Evolutionary conservation across 1,139 yeast species (phyloP), one percentile per base, ranked within the genome.

Genomic region (Arxiozyma bovina): DNA sequence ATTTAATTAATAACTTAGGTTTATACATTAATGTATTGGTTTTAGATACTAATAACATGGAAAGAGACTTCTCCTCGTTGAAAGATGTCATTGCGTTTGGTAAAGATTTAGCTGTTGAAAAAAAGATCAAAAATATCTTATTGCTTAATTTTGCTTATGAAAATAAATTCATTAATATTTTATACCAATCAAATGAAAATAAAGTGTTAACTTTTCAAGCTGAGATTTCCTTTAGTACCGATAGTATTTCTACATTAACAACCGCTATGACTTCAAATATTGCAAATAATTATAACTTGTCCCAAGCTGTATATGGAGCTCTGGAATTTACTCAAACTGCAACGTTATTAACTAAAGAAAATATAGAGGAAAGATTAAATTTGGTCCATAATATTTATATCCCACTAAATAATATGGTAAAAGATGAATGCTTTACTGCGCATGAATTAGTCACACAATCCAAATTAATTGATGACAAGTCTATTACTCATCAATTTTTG

Each of bases 181-280:
- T 45, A n/a, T 45, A 23, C 34, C 34, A 45, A 45, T 8, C 41
- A 12, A 17, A 21, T 45, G 27, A 12, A 11, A 20, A 45, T n/a
- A 45, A 45, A 18, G 23, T 45, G 27, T n/a, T 18, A 15, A 27
- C 34, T 45, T 45, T 45, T 20, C 34, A 34, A n/a, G 18, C 25
- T 23, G 15, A 23, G 23, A 45, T 22, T 21, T n/a, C 8, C 12
- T 45, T 45, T 22, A 23, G 18, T 6, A 21, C 27, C 6, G 18
- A 11, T 0, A 23, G 48, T 45, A 93, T 90, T 1, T 70, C 89
- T 59, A 88, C 96, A 0, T 73, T 90, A 52, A 82, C 96, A 0
- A 83, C 96, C 1, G 77, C 96, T 0, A 84, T 90, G 60, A 84
- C 95, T 0, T 81, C 94, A 1, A 82, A 86, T 61, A 61, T 88